Evolutionary conservation across 306 rosid species (phyloP), one percentile per base, ranked within the genome.

Genomic region (Pueraria montana): DNA sequence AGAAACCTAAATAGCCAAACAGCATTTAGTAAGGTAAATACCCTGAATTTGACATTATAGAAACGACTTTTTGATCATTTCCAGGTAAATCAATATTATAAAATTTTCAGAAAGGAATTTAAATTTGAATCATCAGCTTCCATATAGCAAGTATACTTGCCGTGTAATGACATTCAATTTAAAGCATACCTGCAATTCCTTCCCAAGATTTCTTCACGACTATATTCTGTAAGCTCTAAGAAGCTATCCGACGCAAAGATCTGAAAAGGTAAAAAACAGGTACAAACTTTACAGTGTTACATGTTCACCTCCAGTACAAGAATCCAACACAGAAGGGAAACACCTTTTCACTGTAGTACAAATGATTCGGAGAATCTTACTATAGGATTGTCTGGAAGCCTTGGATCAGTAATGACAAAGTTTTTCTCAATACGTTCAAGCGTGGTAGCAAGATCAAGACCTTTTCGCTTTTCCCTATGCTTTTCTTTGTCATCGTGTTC

Each of bases 171-270:
- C 3, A 77, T 46, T 50, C 8, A 72, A 68, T 55, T 42, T 30
- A 72, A 79, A 78, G 49, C 84, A 72, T 52, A 92, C 99, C 99
- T 94, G 97, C 99, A 96, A 86, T 94, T 96, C 90, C 92, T 91
- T 80, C 99, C 99, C 87, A 96, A 84, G 67, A 96, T 94, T 94
- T 96, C 99, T 88, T 96, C 99, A 13, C 99, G 97, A 49, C 96
- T 90, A 82, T 92, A 94, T 87, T 96, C 99, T 1, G 99, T 92
- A 42, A 96, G 97, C 89, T 96, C 99, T 61, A 96, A 86, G 90
- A 96, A 96, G 86, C 99, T 96, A 87, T 96, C 99, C 18, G 99
- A 96, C 20, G 99, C 99, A 79, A 96, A 96, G 17, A 96, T 96
- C 99, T 96, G 89, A 82, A 83, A 85, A 66, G 13, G 40, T 55